These are phyloP conservation scores for Phytopythium sindhum DNA, from an alignment of 352 stramenopile genomes.

Conservation along the genomic window DNA sequence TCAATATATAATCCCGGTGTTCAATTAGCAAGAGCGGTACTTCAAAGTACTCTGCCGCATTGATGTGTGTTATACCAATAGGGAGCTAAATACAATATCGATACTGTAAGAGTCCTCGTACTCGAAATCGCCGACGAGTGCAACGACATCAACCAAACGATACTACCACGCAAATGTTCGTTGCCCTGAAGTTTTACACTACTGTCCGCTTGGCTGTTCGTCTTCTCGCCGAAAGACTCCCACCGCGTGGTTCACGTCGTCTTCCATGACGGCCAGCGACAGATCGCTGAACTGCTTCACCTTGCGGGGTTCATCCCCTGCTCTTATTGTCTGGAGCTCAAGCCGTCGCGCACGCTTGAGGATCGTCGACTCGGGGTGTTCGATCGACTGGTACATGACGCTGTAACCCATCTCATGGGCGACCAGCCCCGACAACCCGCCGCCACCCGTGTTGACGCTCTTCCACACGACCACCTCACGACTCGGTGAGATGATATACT, in stretches of 20 bases:
- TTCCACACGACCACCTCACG: neutral
- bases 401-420: neutral
- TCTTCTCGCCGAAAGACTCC: neutral
- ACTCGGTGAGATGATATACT: neutral
- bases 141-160: too few species aligned
- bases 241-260: neutral
- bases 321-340: neutral
- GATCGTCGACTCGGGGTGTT: neutral
- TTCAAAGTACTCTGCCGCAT: too few species aligned
- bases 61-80: too few species aligned
- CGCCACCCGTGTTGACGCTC: neutral
- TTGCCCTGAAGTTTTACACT: too few species aligned
- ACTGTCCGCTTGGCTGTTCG: neutral
- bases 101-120: too few species aligned
- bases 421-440: neutral
- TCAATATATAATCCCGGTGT: too few species aligned
- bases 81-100: too few species aligned
- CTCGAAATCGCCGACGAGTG: too few species aligned
- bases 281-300: neutral
- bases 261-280: conserved; percentile 2
- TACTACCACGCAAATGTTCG: too few species aligned
- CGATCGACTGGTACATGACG: neutral
- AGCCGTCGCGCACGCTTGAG: neutral
- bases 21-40: too few species aligned
- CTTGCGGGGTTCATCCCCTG: neutral